Percentiles rank a stretch among this genome's conserved stretches.
These are phyloP conservation scores for Zalaria sp. DNA, from an alignment of 2,329 filamentous ascomycete species.

Conservation along the genomic window DNA sequence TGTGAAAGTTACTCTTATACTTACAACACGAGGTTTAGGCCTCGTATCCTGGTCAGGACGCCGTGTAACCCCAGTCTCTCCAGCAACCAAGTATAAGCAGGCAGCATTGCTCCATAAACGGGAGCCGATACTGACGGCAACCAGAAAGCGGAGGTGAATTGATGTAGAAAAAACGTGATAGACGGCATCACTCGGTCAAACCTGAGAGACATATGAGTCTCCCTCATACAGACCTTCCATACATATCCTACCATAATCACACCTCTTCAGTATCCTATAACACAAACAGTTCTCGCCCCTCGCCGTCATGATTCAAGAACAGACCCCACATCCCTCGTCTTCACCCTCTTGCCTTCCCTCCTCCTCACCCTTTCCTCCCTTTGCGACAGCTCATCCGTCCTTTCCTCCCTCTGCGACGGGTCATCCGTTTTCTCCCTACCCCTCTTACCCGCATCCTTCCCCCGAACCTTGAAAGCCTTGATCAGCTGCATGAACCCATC, in stretches of 20 bases:
- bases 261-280: not conserved
- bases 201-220: too few species aligned
- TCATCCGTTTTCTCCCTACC: not conserved
- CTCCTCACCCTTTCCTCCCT: not conserved
- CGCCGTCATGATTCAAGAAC: not conserved
- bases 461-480: not conserved
- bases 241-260: not conserved
- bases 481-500: slow-evolving; percentile 49
- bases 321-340: not conserved
- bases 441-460: slow-evolving; percentile 1
- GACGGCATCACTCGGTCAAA: too few species aligned
- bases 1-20: too few species aligned
- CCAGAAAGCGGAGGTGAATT: too few species aligned
- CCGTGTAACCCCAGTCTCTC: too few species aligned
- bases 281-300: not conserved
- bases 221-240: too few species aligned
- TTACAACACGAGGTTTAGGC: too few species aligned
- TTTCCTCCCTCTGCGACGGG: not conserved
- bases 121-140: too few species aligned
- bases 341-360: not conserved
- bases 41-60: too few species aligned
- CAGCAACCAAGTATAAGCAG: too few species aligned
- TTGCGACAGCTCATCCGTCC: not conserved
- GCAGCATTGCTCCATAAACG: too few species aligned
- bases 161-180: too few species aligned